A percentile compares a stretch with the other conserved stretches of the same genome.
phyloP scores from a whole-genome alignment of 2,329 filamentous ascomycete species.

The Fusarium beomiforme region DNA sequence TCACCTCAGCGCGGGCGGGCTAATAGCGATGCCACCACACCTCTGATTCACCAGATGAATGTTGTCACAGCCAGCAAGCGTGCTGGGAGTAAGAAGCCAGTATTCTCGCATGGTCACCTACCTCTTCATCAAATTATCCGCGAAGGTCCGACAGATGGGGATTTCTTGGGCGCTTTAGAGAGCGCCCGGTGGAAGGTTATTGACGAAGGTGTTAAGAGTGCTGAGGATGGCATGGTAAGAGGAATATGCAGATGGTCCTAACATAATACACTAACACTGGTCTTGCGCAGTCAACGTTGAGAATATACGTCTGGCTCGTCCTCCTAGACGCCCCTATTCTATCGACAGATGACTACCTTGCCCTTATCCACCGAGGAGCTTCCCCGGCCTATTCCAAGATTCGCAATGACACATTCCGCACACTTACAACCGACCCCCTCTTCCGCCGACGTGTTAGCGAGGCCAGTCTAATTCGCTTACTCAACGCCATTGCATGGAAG shows the following conservation, averaged over 20 bases:
- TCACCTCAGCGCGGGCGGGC: slow-evolving; percentile 70
- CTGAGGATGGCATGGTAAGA: slow-evolving; percentile 82
- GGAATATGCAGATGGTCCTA: background rate
- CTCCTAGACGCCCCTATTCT: slow-evolving; percentile 88
- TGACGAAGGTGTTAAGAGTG: slow-evolving; percentile 79
- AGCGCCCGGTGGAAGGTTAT: slow-evolving; percentile 78
- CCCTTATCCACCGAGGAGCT: slow-evolving; percentile 89
- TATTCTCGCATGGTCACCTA: slow-evolving; percentile 63
- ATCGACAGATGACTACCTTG: slow-evolving; percentile 87
- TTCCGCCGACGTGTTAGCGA: slow-evolving; percentile 96
- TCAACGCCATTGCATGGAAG: slow-evolving; percentile 96
- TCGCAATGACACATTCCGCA: slow-evolving; percentile 97
- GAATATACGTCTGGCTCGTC: slow-evolving; percentile 97
- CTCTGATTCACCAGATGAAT: slow-evolving; percentile 51
- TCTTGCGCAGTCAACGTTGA: slow-evolving; percentile 77
- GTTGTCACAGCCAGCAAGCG: slow-evolving; percentile 49
- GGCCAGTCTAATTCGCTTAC: slow-evolving; percentile 89
- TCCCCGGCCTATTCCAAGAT: slow-evolving; percentile 98
- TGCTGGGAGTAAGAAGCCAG: slow-evolving; percentile 54
- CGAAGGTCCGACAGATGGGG: slow-evolving; percentile 79
- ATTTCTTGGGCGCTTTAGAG: slow-evolving; percentile 73
- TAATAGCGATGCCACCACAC: slow-evolving; percentile 74
- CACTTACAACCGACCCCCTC: slow-evolving; percentile 94
- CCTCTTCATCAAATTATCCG: slow-evolving; percentile 80
- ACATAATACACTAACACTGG: background rate